Conservation (phyloP, 495 filamentous ascomycete species). For the Xylaria longipes region DNA sequence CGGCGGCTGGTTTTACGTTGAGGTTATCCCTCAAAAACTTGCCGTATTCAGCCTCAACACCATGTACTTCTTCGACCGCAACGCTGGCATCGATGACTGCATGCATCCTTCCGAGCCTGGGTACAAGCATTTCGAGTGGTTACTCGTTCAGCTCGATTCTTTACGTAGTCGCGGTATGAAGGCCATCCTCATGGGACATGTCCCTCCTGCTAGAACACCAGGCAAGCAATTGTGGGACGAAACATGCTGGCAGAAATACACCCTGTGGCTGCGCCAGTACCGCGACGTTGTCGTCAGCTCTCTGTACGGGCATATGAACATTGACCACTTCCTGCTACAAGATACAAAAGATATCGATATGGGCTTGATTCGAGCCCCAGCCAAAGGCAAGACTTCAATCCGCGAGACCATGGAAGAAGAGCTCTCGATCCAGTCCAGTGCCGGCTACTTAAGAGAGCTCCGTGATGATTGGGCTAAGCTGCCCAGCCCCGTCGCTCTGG, state of each 20-base stretch:
- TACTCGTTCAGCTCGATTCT: slow-evolving; percentile 87
- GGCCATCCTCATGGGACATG: slow-evolving; percentile 92
- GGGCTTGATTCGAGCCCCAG: slow-evolving; percentile 50
- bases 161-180: slow-evolving; percentile 88
- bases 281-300: slow-evolving; percentile 84
- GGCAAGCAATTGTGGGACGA: slow-evolving; percentile 87
- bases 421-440: slow-evolving; percentile 67
- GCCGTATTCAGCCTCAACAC: slow-evolving; percentile 97
- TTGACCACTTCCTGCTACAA: slow-evolving; percentile 95
- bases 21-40: slow-evolving; percentile 86
- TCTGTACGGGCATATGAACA: slow-evolving; percentile 96
- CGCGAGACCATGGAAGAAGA: slow-evolving; percentile 57
- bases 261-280: slow-evolving; percentile 86
- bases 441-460: slow-evolving; percentile 81
- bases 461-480: slow-evolving; percentile 78
- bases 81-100: slow-evolving; percentile 92
- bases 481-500: slow-evolving; percentile 59
- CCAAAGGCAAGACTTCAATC: slow-evolving; percentile 37
- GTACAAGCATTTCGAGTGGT: slow-evolving; percentile 95
- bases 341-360: slow-evolving; percentile 79
- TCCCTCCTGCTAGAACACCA: slow-evolving; percentile 84
- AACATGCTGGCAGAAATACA: slow-evolving; percentile 98
- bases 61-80: slow-evolving; percentile 92
- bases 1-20: slow-evolving; percentile 92
- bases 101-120: slow-evolving; percentile 77